Percentiles rank a stretch among this genome's conserved stretches.
Evolutionary conservation across 2,329 filamentous ascomycete species (phyloP).

Genomic region (Aureobasidium namibiae): DNA sequence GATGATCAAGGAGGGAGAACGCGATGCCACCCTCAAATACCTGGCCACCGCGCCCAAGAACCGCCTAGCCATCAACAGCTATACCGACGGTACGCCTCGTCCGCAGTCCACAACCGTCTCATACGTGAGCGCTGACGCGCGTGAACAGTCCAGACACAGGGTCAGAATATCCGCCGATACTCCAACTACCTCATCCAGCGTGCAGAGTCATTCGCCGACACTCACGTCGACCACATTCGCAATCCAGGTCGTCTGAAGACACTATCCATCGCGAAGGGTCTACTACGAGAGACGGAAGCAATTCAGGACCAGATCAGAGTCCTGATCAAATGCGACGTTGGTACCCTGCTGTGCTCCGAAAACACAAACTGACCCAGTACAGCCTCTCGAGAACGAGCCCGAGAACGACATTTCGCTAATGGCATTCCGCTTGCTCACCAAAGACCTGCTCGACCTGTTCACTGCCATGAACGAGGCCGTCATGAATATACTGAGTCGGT

Average conservation of each 20-base stretch:
- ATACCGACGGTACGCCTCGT: conserved; percentile 69
- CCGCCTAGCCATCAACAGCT: conserved; percentile 77
- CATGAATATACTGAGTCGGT: conserved; percentile 86
- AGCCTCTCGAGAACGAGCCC: conserved; percentile 79
- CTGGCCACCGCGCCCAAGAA: conserved; percentile 69
- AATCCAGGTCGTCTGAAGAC: conserved; percentile 63
- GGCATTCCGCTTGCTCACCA: conserved; percentile 81
- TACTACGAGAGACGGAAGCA: conserved; percentile 82
- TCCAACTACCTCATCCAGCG: conserved; percentile 77
- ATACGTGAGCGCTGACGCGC: conserved; percentile 4
- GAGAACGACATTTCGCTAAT: conserved; percentile 96
- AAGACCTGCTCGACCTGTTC: conserved; percentile 84
- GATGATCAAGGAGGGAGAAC: conserved; percentile 93
- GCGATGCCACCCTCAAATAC: conserved; percentile 78
- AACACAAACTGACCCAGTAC: conserved; percentile 2
- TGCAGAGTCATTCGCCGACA: conserved; percentile 72
- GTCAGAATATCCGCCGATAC: conserved; percentile 88
- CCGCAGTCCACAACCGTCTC: background rate
- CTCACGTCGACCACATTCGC: conserved; percentile 83
- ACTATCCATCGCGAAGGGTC: conserved; percentile 80
- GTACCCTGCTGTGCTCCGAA: conserved; percentile 27
- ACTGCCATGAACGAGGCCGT: conserved; percentile 94
- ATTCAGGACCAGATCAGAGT: conserved; percentile 83
- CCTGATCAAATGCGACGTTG: conserved; percentile 80
- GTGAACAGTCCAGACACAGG: conserved; percentile 75